These are phyloP conservation scores for Peronospora destructor DNA, from an alignment of 352 stramenopile genomes.

Conservation along the genomic window DNA sequence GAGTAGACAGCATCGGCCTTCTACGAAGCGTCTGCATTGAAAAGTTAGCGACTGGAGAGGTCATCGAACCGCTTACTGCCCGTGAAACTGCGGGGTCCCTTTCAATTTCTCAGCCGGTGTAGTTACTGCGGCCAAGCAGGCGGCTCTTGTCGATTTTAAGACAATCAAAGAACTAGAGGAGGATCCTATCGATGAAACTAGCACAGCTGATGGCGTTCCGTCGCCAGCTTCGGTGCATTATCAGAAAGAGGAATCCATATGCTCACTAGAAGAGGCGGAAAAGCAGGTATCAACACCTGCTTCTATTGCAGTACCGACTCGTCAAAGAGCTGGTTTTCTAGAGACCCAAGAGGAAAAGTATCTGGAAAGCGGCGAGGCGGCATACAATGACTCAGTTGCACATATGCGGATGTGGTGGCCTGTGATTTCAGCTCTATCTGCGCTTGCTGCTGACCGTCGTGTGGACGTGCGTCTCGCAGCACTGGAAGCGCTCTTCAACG, in stretches of 20 bases:
- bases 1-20: slow-evolving; percentile 59
- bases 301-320: slow-evolving; percentile 21
- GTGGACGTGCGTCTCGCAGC: slow-evolving; percentile 80
- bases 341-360: slow-evolving; percentile 11
- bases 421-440: slow-evolving; percentile 94
- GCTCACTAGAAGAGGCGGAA: slow-evolving; percentile 49
- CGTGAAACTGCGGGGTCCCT: slow-evolving; percentile 18
- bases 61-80: slow-evolving; percentile 46
- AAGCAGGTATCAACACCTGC: slow-evolving; percentile 13
- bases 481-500: slow-evolving; percentile 66
- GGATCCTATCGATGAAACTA: slow-evolving; percentile 10
- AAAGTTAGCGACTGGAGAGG: slow-evolving; percentile 61
- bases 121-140: slow-evolving; percentile 26
- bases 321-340: slow-evolving; percentile 29
- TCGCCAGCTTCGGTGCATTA: slow-evolving; percentile 39
- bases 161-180: slow-evolving; percentile 40
- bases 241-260: slow-evolving; percentile 58
- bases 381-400: slow-evolving; percentile 64
- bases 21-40: slow-evolving; percentile 64
- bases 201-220: slow-evolving; percentile 3
- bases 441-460: slow-evolving; percentile 86
- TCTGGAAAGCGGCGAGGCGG: slow-evolving; percentile 8
- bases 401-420: slow-evolving; percentile 90
- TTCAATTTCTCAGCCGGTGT: slow-evolving; percentile 8
- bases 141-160: slow-evolving; percentile 48